Evolutionary conservation across 2,329 filamentous ascomycete species (phyloP), one percentile per base, ranked within the genome.

Genomic region (Domatiomyces globalis): DNA sequence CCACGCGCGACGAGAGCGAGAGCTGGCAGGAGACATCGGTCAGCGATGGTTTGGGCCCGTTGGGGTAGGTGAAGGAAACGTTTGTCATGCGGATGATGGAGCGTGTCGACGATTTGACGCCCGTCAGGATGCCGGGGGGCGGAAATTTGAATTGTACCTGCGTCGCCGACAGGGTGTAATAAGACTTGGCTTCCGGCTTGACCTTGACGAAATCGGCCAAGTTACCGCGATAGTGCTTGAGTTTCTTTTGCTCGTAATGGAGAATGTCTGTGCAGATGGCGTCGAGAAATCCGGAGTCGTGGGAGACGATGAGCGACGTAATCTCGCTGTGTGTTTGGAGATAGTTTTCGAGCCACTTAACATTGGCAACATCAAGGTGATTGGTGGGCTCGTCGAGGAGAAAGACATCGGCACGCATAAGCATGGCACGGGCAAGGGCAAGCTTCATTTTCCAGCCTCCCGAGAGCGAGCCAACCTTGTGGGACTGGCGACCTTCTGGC

Each of bases 361-460:
- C 88, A 69, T 96, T 96, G 64, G 82, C 82, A 62, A 96, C 89
- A 67, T 98, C 92, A 67, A 98, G 75, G 71, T 98, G 92, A 75
- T 98, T 98, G 63, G 92, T 98, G 69, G 92, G 92, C 79, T 98
- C 92, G 77, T 98, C 92, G 52, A 98, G 81, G 49, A 98, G 76
- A 53, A 98, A 78, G 48, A 98, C 89, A 67, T 98, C 92, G n/a
- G 92, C 90, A 65, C 83, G 85, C 76, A 92, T 86, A 63, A 98
- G 78, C 89, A 98, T 96, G 58, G 92, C 92, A 63, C 92, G 81
- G 49, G 92, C 92, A 68, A 98, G 72, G 59, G 92, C 92, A 55
- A 98, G 74, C 81, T 98, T 98, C 92, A 98, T 98, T 79, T 96
- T 96, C 92, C 92, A 98, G 66, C 92, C 92, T 71, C 92, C 92